Percentiles rank a stretch among this genome's conserved stretches.
phyloP scores from a whole-genome alignment of 164 flowering plant genomes.

The Dillenia turbinata region DNA sequence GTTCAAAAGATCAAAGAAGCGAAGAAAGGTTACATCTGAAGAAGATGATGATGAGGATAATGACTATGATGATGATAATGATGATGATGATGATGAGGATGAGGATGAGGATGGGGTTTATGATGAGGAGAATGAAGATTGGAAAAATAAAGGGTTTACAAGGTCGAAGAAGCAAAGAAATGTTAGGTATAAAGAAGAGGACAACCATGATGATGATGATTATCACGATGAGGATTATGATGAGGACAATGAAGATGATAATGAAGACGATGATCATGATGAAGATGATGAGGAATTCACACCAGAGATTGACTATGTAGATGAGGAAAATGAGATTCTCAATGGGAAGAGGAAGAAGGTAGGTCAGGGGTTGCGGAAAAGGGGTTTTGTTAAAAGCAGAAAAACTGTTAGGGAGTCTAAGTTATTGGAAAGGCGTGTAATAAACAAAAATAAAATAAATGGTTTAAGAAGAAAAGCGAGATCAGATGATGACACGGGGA shows the following conservation, averaged over 20 bases:
- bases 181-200: slow-evolving; percentile 9
- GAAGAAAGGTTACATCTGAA: slow-evolving; percentile 16
- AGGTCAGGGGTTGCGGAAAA: slow-evolving; percentile 21
- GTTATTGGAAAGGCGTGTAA: slow-evolving; percentile 26
- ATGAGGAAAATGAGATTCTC: slow-evolving; percentile 54
- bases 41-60: slow-evolving; percentile 3
- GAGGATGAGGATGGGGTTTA: background rate
- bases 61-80: slow-evolving; percentile 5
- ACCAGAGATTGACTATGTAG: slow-evolving; percentile 43
- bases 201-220: slow-evolving; percentile 8
- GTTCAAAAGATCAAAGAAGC: slow-evolving; percentile 18
- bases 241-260: slow-evolving; percentile 21
- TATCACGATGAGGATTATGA: slow-evolving; percentile 15
- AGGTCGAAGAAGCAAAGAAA: slow-evolving; percentile 4
- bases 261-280: slow-evolving; percentile 34
- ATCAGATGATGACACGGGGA: background rate
- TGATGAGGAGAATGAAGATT: background rate
- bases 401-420: slow-evolving; percentile 37
- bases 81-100: slow-evolving; percentile 7
- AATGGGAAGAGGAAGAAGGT: slow-evolving; percentile 25
- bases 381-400: slow-evolving; percentile 14
- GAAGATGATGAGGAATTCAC: slow-evolving; percentile 63
- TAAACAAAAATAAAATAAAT: slow-evolving; percentile 23
- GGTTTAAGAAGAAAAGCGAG: slow-evolving; percentile 13
- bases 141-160: slow-evolving; percentile 10